These are phyloP conservation scores for Nannochloris sp. DNA, from an alignment of 139 green algal species.

Conservation along the genomic window DNA sequence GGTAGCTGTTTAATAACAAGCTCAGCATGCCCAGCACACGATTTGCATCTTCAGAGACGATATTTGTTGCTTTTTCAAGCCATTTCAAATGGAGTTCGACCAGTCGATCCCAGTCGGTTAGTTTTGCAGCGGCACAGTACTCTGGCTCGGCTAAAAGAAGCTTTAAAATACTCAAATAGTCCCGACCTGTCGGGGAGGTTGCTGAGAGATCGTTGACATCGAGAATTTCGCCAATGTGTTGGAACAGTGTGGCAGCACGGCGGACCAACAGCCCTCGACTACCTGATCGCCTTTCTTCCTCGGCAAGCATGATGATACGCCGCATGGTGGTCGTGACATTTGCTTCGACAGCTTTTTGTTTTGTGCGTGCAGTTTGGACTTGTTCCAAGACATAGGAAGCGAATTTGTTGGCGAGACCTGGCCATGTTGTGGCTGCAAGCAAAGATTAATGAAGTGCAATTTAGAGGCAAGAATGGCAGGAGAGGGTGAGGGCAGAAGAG, in stretches of 20 bases:
- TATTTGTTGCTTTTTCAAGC: slow-evolving; percentile 7
- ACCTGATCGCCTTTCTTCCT: slow-evolving; percentile 33
- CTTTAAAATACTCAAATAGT: slow-evolving; percentile 31
- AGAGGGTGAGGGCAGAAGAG: too few relatives aligned
- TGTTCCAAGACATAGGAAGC: not conserved
- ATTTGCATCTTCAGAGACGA: slow-evolving; percentile 22
- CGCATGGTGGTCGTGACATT: slow-evolving; percentile 22
- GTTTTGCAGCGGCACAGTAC: slow-evolving; percentile 16
- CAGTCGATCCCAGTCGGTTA: not conserved
- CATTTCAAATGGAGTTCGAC: slow-evolving; percentile 17
- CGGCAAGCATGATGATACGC: slow-evolving; percentile 22
- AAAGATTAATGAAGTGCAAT: not conserved
- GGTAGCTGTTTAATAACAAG: slow-evolving; percentile 27
- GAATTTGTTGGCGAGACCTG: slow-evolving; percentile 20
- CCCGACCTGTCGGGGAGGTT: slow-evolving; percentile 17
- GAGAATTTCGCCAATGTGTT: slow-evolving; percentile 31
- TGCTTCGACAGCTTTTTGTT: slow-evolving; percentile 21
- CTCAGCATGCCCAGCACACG: slow-evolving; percentile 17
- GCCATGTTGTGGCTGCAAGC: slow-evolving; percentile 29
- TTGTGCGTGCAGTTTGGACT: not conserved
- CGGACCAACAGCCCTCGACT: slow-evolving; percentile 18
- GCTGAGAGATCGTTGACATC: not conserved
- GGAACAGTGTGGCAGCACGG: slow-evolving; percentile 21
- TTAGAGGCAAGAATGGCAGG: not conserved
- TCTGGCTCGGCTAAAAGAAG: slow-evolving; percentile 20